Evolutionary conservation across 2,329 filamentous ascomycete genomes (phyloP).

Genomic region (Didymella lethalis): DNA sequence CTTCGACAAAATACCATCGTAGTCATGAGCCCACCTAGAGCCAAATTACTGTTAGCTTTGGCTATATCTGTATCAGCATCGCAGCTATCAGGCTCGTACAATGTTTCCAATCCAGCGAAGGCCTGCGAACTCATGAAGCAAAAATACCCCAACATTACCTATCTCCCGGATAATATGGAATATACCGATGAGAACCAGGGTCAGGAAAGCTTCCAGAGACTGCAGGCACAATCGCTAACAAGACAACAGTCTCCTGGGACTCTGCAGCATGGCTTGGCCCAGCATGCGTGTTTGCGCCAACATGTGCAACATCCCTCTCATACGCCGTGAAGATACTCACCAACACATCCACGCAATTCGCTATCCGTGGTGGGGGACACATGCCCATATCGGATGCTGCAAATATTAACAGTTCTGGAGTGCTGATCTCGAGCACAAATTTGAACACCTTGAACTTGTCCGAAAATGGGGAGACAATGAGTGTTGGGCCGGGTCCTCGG

Average conservation of each 20-base stretch:
- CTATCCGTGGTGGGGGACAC: neutral
- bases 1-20: neutral
- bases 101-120: neutral
- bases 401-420: neutral
- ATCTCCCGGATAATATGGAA: neutral
- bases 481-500: neutral
- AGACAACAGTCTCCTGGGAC: neutral
- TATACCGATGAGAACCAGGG: neutral
- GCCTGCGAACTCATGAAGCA: neutral
- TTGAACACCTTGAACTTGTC: neutral
- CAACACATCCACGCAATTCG: neutral
- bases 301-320: neutral
- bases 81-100: neutral
- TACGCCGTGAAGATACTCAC: neutral
- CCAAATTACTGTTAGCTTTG: neutral
- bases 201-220: neutral
- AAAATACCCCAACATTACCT: neutral
- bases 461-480: neutral
- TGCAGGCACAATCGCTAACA: neutral
- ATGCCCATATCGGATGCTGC: neutral
- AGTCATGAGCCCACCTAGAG: neutral
- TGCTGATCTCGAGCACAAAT: neutral
- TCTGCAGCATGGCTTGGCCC: neutral
- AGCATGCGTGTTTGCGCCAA: neutral
- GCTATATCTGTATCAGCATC: neutral